These are phyloP conservation scores for Fraxinus baroniana DNA, from an alignment of 305 asterid species.

Conservation along the genomic window DNA sequence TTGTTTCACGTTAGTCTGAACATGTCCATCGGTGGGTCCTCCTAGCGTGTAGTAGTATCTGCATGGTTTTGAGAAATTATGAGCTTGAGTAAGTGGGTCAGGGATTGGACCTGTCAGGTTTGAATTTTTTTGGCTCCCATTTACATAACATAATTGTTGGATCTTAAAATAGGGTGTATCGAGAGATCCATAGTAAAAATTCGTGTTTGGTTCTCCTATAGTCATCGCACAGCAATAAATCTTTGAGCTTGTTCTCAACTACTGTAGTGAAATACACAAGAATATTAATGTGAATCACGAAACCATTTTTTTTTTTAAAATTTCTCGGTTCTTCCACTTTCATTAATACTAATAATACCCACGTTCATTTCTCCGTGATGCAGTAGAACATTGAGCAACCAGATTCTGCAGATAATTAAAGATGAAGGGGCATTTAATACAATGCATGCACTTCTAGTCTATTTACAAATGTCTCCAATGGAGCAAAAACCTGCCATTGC, in stretches of 20 bases:
- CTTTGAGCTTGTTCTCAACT: neutral
- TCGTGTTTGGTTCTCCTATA: neutral
- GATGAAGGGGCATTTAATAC: slow-evolving; percentile 85
- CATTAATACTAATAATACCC: neutral
- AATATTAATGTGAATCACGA: neutral
- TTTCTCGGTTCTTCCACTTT: neutral
- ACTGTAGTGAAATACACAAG: neutral
- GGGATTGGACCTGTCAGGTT: neutral
- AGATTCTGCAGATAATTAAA: slow-evolving; percentile 64
- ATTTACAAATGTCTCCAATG: slow-evolving; percentile 79
- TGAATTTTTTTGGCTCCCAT: neutral
- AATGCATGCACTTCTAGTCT: slow-evolving; percentile 75
- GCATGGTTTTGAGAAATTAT: neutral
- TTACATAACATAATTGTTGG: neutral
- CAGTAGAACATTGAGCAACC: slow-evolving; percentile 63
- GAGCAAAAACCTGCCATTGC: slow-evolving; percentile 79
- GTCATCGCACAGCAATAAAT: neutral
- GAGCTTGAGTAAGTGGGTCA: neutral
- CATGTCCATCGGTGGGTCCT: neutral
- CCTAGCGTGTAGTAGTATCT: neutral
- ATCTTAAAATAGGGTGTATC: neutral
- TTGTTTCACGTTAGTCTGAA: neutral
- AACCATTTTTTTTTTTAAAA: neutral
- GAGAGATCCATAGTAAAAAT: neutral
- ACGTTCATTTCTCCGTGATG: slow-evolving; percentile 7